A percentile compares a stretch with the other conserved stretches of the same genome.
Conservation (phyloP, 129 eudicot genomes). For the Glebionis coronaria region DNA sequence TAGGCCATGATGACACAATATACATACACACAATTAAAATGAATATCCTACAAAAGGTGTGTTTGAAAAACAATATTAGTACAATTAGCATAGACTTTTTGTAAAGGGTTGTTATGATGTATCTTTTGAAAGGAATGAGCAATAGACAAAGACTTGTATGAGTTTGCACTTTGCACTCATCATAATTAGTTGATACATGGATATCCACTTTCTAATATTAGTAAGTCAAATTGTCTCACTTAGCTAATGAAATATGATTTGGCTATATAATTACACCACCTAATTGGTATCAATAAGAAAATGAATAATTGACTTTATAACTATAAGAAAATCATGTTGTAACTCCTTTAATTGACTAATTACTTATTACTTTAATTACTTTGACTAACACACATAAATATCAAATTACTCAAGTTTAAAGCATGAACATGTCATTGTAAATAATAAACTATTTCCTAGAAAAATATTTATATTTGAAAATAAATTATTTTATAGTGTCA, state of each 20-base stretch:
- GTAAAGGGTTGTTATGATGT: conserved; percentile 25
- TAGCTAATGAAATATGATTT: too few relatives aligned
- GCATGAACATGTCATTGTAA: too few relatives aligned
- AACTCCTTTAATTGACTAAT: background rate
- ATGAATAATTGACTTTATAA: background rate
- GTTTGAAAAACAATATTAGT: background rate
- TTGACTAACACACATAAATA: background rate
- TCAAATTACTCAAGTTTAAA: background rate
- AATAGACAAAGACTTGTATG: conserved; percentile 26
- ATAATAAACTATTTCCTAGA: too few relatives aligned
- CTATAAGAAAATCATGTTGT: background rate
- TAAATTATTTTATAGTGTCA: too few relatives aligned
- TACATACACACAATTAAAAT: background rate
- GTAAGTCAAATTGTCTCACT: background rate
- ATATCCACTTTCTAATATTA: conserved; percentile 17
- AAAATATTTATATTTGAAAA: too few relatives aligned
- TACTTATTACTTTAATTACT: background rate
- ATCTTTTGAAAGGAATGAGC: conserved; percentile 22
- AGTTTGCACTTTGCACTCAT: conserved; percentile 20
- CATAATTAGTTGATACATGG: conserved; percentile 14
- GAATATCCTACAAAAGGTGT: background rate
- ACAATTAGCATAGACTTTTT: conserved; percentile 19
- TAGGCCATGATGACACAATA: background rate
- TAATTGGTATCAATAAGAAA: background rate
- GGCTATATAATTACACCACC: too few relatives aligned